Evolutionary conservation across 2,329 filamentous ascomycete genomes (phyloP).

Genomic region (Penicillium occitanis): DNA sequence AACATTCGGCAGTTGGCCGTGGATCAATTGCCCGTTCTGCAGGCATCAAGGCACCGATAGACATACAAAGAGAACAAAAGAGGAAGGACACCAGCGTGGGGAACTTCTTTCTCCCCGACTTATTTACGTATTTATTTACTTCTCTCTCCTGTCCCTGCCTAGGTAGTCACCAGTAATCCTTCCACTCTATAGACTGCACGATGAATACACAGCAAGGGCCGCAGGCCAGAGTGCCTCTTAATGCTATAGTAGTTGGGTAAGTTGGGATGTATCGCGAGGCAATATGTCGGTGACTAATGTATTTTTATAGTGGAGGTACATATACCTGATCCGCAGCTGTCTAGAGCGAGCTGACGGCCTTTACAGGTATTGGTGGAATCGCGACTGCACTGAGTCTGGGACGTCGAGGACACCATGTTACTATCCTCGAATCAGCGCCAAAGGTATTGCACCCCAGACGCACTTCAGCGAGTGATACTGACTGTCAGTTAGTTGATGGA

Average conservation of each 20-base stretch:
- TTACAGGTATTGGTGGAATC: constrained; percentile 38
- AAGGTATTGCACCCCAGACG: constrained; percentile 26
- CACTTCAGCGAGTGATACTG: not conserved
- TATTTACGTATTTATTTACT: not conserved
- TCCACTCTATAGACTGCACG: no score
- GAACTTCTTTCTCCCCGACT: not conserved
- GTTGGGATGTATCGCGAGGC: constrained; percentile 14
- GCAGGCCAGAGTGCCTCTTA: constrained; percentile 31
- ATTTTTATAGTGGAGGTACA: constrained; percentile 10
- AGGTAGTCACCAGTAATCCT: not conserved
- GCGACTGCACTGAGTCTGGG: constrained; percentile 38
- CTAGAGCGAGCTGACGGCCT: not conserved
- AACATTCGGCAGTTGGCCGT: not conserved
- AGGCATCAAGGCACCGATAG: not conserved
- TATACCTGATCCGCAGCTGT: not conserved
- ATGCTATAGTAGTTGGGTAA: constrained; percentile 39
- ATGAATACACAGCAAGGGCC: constrained; percentile 23
- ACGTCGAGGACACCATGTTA: constrained; percentile 35
- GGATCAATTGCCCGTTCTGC: not conserved
- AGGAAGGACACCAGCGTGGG: not conserved
- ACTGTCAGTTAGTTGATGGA: constrained; percentile 32
- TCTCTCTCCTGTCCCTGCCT: not conserved
- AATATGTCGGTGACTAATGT: not conserved
- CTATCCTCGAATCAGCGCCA: constrained; percentile 35
- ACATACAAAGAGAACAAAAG: not conserved